Evolutionary conservation across 768 basidiomycete species (phyloP), one percentile per base, ranked within the genome.

Genomic region (Leucosporidium scottii): DNA sequence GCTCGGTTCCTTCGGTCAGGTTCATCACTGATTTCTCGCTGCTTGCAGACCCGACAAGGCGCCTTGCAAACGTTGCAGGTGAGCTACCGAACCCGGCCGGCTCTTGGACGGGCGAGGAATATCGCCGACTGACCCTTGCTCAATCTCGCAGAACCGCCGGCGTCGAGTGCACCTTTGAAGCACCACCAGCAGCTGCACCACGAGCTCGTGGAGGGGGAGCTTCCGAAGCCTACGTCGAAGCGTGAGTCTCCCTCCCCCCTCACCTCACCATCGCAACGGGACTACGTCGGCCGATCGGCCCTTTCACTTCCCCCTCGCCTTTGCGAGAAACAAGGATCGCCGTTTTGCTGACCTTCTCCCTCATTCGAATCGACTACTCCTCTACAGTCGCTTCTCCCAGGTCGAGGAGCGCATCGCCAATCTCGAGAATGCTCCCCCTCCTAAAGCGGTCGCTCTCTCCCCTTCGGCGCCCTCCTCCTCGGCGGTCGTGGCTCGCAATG

Each of bases 151-250:
- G 28, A 12, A 59, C 69, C 0, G 70, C 70, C 8, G 59, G 60
- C 39, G 70, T 71, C 39, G 66, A 67, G 2, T 71, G 70, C 60
- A 64, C 65, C 4, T 71, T 71, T 31, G 70, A 71, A 61, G 61
- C 70, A 10, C 70, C 70, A 13, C 60, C 70, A 1, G 44, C 61
- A 2, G 48, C 59, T 1, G 31, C 60, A 1, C 70, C 70, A 5
- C 50, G 62, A 44, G 55, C 64, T 20, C 36, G 70, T 8, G 48
- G 27, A 20, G 7, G 10, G 0, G 66, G 62, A 44, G 15, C 62
- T 54, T 62, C 55, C 10, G 61, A 65, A n/a, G 63, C 54, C 1
- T 67, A 64, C 63, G 63, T 71, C 12, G 70, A 71, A 21, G 21
- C 60, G 70, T 65, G 39, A 56, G 55, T 50, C 50, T 31, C 12